These are phyloP conservation scores for Venturia effusa DNA, from an alignment of 2,329 filamentous ascomycete species.

Conservation along the genomic window DNA sequence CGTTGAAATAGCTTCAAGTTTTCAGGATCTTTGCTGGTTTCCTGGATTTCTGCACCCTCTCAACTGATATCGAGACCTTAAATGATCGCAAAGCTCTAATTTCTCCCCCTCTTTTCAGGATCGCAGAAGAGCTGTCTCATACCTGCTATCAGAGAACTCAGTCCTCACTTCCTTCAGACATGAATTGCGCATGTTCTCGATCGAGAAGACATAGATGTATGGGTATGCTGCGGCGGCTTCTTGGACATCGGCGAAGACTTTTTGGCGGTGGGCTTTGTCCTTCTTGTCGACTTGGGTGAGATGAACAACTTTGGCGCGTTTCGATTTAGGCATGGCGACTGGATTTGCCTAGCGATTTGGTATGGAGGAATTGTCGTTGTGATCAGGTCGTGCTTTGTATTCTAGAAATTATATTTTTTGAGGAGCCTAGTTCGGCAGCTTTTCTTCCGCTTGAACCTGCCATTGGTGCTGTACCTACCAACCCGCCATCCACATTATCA, in stretches of 20 bases:
- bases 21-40: too few relatives aligned
- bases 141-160: conserved; percentile 78
- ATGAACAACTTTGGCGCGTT: conserved; percentile 80
- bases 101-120: background rate
- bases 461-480: background rate
- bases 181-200: conserved; percentile 97
- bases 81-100: background rate
- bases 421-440: background rate
- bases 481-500: background rate
- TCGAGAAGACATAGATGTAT: conserved; percentile 84
- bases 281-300: conserved; percentile 90
- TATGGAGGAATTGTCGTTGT: background rate
- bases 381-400: background rate
- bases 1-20: too few relatives aligned
- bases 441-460: background rate
- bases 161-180: conserved; percentile 84
- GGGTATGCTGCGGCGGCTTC: conserved; percentile 75
- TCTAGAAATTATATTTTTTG: background rate
- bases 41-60: background rate
- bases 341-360: background rate
- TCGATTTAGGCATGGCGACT: conserved; percentile 79
- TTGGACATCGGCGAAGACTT: conserved; percentile 80
- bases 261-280: conserved; percentile 78
- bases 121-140: conserved; percentile 14
- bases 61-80: background rate